These are phyloP conservation scores for Meyerozyma athensensis DNA, from an alignment of 1,139 yeast genomes.

Conservation along the genomic window DNA sequence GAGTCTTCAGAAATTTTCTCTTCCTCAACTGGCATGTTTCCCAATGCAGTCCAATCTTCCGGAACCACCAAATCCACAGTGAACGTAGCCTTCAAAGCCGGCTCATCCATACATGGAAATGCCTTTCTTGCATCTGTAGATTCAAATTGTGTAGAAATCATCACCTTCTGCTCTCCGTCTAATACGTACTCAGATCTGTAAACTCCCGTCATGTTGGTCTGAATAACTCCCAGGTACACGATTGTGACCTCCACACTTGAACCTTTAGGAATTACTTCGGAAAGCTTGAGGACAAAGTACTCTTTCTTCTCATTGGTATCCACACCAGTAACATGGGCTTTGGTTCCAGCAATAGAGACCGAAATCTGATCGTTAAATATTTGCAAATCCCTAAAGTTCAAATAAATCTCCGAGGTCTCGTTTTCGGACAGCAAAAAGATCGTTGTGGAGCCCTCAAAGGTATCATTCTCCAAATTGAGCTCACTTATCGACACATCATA, in stretches of 20 bases:
- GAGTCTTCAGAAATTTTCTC: constrained; percentile 7
- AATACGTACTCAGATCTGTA: constrained; percentile 69
- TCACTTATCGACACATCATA: constrained; percentile 37
- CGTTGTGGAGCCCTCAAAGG: constrained; percentile 38
- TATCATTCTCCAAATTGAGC: constrained; percentile 28
- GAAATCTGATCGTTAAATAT: constrained; percentile 11
- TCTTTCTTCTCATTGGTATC: constrained; percentile 18
- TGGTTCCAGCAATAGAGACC: constrained; percentile 6
- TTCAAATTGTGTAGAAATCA: constrained; percentile 82
- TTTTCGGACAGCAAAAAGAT: constrained; percentile 32
- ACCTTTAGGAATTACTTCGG: constrained; percentile 7
- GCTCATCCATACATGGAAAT: constrained; percentile 81
- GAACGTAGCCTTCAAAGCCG: constrained; percentile 69
- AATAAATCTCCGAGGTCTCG: constrained; percentile 32
- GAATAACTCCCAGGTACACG: constrained; percentile 9
- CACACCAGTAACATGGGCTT: not conserved
- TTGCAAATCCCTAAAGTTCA: constrained; percentile 39
- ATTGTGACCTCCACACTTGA: constrained; percentile 6
- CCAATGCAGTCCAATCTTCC: constrained; percentile 14
- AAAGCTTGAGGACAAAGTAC: constrained; percentile 23
- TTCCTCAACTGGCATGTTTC: constrained; percentile 14
- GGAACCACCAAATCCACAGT: constrained; percentile 12
- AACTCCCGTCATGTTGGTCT: constrained; percentile 63
- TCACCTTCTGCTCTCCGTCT: constrained; percentile 55
- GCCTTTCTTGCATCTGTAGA: constrained; percentile 85